Evolutionary conservation across 1,284 basidiomycete species (phyloP).

Genomic region (Cryptococcus sp.): DNA sequence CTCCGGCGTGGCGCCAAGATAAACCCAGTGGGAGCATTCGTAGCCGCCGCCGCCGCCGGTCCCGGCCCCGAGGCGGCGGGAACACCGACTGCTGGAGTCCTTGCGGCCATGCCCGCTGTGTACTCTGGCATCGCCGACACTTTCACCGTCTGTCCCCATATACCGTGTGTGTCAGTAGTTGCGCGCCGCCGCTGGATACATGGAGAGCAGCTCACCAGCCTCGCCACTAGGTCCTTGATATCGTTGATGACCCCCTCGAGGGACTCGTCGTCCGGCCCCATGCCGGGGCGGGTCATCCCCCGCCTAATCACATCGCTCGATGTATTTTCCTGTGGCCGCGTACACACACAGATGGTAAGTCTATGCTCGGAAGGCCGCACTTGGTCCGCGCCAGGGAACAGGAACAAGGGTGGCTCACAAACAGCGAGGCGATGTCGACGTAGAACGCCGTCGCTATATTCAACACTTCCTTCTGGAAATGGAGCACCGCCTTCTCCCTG

Average conservation of each 20-base stretch:
- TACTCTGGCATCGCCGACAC: slow-evolving; percentile 4
- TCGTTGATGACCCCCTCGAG: slow-evolving; percentile 6
- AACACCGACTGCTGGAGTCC: too few species aligned
- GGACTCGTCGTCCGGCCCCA: slow-evolving; percentile 3
- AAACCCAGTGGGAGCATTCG: too few species aligned
- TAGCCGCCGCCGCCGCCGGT: too few species aligned
- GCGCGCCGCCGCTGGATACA: background rate
- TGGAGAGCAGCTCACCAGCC: slow-evolving; percentile 4
- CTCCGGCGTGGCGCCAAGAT: too few species aligned
- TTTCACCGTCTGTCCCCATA: slow-evolving; percentile 1
- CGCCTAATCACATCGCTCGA: slow-evolving; percentile 6
- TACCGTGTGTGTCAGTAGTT: background rate
- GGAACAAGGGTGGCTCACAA: slow-evolving; percentile 6
- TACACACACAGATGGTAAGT: background rate
- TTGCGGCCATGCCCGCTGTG: background rate
- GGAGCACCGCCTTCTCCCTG: slow-evolving; percentile 4
- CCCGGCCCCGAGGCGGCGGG: too few species aligned
- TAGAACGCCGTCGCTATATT: slow-evolving; percentile 8
- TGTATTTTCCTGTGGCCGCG: slow-evolving; percentile 6
- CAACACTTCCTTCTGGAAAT: slow-evolving; percentile 9
- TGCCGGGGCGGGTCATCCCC: slow-evolving; percentile 8
- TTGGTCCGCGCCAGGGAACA: too few species aligned
- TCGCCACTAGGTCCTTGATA: slow-evolving; percentile 7
- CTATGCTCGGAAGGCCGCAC: too few species aligned
- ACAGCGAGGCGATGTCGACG: slow-evolving; percentile 4